Base-by-base conservation (phyloP, 176 grass and related monocot genomes). In the Juncus effusus region DNA sequence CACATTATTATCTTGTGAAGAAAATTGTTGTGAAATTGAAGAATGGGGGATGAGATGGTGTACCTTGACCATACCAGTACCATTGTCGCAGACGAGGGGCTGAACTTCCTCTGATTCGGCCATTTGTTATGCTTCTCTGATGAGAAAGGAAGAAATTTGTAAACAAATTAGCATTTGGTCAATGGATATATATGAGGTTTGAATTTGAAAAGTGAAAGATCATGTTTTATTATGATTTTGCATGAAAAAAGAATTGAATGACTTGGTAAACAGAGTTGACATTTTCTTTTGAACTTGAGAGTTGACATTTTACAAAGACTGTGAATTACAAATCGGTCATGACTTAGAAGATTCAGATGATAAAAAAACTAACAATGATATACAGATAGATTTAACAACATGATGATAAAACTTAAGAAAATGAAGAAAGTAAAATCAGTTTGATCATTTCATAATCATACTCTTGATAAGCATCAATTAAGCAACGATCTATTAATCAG, bases 11-110 rank as follows among this genome's bases (percentile, higher is more conserved):
- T 55, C 19, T 28, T 28, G 19, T 1, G 5, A 16, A 56, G 5
- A 4, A 51, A 36, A 28, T 7, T 7, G 39, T 40, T 68, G 11
- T 35, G 38, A 61, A 40, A 8, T 8, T 61, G 39, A 70, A 38
- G 51, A 54, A 38, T 53, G 14, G 52, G 40, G 19, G 28, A 54
- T 6, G 15, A 54, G 7, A 11, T 56, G 13, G 67, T 69, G 42
- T 40, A 90, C 82, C 86, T 85, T 90, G 75, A 82, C 82, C 82
- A 90, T 90, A 85, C 86, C 86, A 0, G 86, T 90, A 50, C 86
- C 86, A 85, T 90, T 90, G 78, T 90, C 86, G 3, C 86, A 90
- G 12, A 90, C 86, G 58, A 90, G 78, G 70, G 86, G 82, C 74
- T 85, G 82, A 69, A 90, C 70, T 63, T 90, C 86, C 78, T 90